A percentile compares a stretch with the other conserved stretches of the same genome.
These are phyloP conservation scores for Spergularia marina DNA, from an alignment of 148 eudicot genomes.

Conservation along the genomic window DNA sequence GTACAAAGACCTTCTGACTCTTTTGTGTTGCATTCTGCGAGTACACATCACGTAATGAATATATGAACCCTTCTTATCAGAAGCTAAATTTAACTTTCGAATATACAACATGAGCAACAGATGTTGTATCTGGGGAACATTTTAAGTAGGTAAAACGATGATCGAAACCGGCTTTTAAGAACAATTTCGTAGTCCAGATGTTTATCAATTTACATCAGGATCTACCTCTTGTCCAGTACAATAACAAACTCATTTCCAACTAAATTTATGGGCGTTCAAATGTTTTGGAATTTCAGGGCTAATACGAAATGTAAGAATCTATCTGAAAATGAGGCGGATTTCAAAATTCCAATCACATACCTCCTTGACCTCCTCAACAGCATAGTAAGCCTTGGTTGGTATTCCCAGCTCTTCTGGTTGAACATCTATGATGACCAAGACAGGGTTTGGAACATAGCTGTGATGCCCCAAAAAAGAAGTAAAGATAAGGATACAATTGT, in stretches of 20 bases:
- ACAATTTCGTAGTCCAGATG: not conserved
- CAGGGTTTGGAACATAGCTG: constrained; percentile 95
- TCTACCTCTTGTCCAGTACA: not conserved
- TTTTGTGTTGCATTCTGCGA: constrained; percentile 93
- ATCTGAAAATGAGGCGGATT: not conserved
- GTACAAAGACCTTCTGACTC: constrained; percentile 33
- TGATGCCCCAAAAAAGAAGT: constrained; percentile 14
- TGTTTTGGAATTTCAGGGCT: not conserved
- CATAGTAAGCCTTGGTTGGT: constrained; percentile 95
- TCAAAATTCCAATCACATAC: constrained; percentile 33
- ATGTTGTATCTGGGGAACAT: not conserved
- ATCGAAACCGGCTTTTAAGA: not conserved
- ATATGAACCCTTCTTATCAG: not conserved
- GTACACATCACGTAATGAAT: constrained; percentile 13
- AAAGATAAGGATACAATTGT: not conserved
- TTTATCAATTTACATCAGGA: not conserved
- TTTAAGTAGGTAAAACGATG: not conserved
- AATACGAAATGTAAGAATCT: not conserved
- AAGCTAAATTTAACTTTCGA: not conserved
- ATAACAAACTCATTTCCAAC: not conserved
- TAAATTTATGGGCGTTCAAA: not conserved
- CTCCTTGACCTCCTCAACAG: constrained; percentile 99
- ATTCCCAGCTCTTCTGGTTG: constrained; percentile 98
- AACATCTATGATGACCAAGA: constrained; percentile 93
- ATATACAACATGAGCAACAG: not conserved